Percentiles rank a stretch among this genome's conserved stretches.
These are phyloP conservation scores for Phialemoniopsis sp. DNA, from an alignment of 2,329 filamentous ascomycete genomes.

Conservation along the genomic window DNA sequence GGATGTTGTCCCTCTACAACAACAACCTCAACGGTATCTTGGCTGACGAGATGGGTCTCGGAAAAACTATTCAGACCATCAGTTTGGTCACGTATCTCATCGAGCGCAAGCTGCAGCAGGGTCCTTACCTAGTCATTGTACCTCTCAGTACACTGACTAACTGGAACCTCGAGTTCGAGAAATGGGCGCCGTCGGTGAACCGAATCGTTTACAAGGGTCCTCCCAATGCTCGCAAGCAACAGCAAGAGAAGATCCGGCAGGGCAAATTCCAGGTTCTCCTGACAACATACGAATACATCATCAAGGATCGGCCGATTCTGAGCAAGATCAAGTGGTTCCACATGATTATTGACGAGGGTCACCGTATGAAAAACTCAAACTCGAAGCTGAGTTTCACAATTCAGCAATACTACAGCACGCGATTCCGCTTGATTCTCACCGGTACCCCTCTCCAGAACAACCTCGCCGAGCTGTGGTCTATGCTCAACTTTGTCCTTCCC, in stretches of 20 bases:
- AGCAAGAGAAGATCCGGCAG: constrained; percentile 90
- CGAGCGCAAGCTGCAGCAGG: constrained; percentile 86
- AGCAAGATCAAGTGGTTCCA: constrained; percentile 99
- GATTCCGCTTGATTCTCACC: constrained; percentile 93
- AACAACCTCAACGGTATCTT: constrained; percentile 99
- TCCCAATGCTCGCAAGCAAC: constrained; percentile 79
- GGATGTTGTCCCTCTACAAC: constrained; percentile 99
- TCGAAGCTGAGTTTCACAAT: constrained; percentile 96
- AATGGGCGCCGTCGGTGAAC: constrained; percentile 86
- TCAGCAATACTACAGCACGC: constrained; percentile 89
- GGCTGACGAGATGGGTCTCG: constrained; percentile 98
- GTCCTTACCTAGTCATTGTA: constrained; percentile 94
- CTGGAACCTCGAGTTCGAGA: constrained; percentile 98
- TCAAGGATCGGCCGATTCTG: constrained; percentile 92
- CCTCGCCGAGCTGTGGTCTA: constrained; percentile 89
- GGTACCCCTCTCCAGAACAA: constrained; percentile 98
- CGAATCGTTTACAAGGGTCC: constrained; percentile 97
- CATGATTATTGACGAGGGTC: constrained; percentile 99
- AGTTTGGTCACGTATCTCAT: constrained; percentile 96
- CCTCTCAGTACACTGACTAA: constrained; percentile 96
- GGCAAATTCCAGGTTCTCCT: constrained; percentile 94
- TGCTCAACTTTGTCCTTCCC: constrained; percentile 96
- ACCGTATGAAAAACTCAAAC: constrained; percentile 98
- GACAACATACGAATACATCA: constrained; percentile 99
- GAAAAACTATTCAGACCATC: constrained; percentile 99